A percentile compares a stretch with the other conserved stretches of the same genome.
Evolutionary conservation across 345 rosid genomes (phyloP).

Genomic region (Firmiana major): DNA sequence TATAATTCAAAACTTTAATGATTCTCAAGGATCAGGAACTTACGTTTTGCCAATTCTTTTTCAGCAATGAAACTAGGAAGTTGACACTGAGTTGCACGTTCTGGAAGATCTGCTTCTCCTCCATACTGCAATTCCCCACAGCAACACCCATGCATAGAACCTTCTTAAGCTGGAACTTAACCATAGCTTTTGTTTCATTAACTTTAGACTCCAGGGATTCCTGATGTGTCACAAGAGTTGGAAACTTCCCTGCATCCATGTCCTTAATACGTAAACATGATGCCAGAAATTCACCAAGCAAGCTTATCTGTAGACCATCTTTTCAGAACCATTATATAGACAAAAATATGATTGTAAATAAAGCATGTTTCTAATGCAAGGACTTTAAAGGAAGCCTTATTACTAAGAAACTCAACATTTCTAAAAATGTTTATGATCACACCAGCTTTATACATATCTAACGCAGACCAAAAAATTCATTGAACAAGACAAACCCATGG

Average conservation of each 20-base stretch:
- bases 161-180: conserved; percentile 68
- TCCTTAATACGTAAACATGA: not conserved
- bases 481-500: not conserved
- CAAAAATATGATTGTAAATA: not conserved
- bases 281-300: not conserved
- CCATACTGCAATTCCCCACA: conserved; percentile 58
- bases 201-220: conserved; percentile 54
- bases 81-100: conserved; percentile 66
- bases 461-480: not conserved
- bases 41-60: conserved; percentile 72
- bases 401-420: not conserved
- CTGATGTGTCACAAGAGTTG: conserved; percentile 20
- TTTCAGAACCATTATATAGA: not conserved
- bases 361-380: not conserved
- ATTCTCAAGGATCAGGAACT: conserved; percentile 7
- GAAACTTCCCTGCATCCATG: conserved; percentile 47
- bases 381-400: not conserved
- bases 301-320: not conserved
- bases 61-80: conserved; percentile 66
- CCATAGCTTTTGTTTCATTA: conserved; percentile 57
- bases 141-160: conserved; percentile 77
- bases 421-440: not conserved
- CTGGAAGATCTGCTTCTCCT: conserved; percentile 72
- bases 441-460: not conserved
- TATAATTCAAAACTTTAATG: not conserved